These are phyloP conservation scores for Aethionema arabicum DNA, from an alignment of 345 rosid species.

Conservation along the genomic window DNA sequence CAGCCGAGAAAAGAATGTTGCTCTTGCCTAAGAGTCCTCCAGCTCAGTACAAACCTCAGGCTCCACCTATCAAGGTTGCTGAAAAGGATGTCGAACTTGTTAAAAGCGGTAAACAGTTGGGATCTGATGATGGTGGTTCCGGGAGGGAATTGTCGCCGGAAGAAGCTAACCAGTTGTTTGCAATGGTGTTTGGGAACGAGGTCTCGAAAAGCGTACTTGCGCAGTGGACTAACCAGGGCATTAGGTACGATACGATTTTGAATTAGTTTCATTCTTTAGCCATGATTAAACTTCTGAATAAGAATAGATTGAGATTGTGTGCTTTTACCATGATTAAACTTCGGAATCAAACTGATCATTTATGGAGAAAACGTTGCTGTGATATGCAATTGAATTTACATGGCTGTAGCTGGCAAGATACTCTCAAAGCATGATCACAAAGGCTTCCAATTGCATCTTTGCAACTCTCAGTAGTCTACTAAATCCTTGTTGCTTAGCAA, in stretches of 20 bases:
- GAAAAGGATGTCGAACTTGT: conserved; percentile 24
- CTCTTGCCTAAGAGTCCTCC: conserved; percentile 36
- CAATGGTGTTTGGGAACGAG: conserved; percentile 67
- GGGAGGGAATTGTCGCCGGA: conserved; percentile 41
- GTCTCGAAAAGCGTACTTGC: conserved; percentile 76
- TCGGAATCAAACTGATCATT: background rate
- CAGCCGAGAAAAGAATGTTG: conserved; percentile 88
- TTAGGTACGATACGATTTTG: conserved; percentile 50
- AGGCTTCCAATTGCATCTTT: background rate
- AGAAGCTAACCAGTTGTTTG: conserved; percentile 66
- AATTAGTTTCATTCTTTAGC: background rate
- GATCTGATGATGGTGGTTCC: conserved; percentile 21
- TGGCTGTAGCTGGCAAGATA: background rate
- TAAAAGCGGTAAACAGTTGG: conserved; percentile 36
- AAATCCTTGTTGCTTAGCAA: background rate
- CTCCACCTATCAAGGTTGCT: conserved; percentile 25
- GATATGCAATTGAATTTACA: conserved; percentile 1
- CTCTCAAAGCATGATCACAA: conserved; percentile 2
- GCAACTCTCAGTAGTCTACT: background rate
- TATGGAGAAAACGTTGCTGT: background rate
- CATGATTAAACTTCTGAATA: background rate
- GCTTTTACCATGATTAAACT: conserved; percentile 1
- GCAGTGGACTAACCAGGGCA: conserved; percentile 98
- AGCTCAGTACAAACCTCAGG: conserved; percentile 35
- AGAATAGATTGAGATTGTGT: background rate